Conservation (phyloP, 1,284 basidiomycete species). For the Melampsora americana region DNA sequence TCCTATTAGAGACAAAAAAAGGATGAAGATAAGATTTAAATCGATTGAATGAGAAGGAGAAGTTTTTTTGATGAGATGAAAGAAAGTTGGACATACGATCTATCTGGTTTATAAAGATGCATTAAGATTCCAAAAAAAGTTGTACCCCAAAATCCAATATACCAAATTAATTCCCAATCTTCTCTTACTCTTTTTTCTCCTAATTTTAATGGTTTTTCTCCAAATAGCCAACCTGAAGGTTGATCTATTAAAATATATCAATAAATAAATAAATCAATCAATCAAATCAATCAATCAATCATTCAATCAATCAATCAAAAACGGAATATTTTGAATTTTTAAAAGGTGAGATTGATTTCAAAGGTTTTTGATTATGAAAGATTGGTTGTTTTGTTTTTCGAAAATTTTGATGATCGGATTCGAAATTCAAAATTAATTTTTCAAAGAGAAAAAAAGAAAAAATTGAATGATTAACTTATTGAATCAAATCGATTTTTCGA, state of each 20-base stretch:
- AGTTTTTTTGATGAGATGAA: not conserved
- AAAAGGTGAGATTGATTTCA: no score
- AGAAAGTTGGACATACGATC: constrained; percentile 20
- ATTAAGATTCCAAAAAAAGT: constrained; percentile 26
- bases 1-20: constrained; percentile 1
- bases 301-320: no score
- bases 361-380: no score
- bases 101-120: constrained; percentile 41
- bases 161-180: constrained; percentile 42
- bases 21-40: not conserved
- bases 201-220: constrained; percentile 16
- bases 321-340: no score
- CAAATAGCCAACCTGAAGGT: constrained; percentile 42
- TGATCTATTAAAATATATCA: constrained; percentile 19
- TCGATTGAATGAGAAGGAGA: not conserved
- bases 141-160: constrained; percentile 43
- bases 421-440: no score
- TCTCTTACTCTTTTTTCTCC: constrained; percentile 39
- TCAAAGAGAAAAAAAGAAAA: no score
- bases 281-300: not conserved
- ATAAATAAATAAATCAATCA: not conserved
- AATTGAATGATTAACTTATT: no score
- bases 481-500: not conserved
- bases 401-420: no score
- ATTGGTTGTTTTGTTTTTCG: no score